Evolutionary conservation across 768 basidiomycete genomes (phyloP).

Genomic region (Lactarius sp.): DNA sequence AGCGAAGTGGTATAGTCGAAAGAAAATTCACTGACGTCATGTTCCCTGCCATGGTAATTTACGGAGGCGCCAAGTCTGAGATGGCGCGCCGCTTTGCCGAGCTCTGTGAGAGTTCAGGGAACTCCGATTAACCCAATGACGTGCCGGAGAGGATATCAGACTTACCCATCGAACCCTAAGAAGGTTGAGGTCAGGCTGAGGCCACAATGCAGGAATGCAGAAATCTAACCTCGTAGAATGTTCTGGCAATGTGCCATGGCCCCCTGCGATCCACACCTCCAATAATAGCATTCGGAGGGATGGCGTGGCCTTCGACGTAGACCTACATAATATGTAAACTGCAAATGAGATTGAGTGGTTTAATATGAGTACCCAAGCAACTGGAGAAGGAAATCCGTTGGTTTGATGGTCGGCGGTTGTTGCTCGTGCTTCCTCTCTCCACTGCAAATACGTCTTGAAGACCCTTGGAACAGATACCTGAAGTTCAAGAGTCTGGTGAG

Average conservation of each 20-base stretch:
- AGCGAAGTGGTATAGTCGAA: background rate
- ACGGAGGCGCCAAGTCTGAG: slow-evolving; percentile 29
- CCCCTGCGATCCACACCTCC: slow-evolving; percentile 22
- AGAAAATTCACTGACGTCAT: slow-evolving; percentile 27
- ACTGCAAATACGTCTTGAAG: slow-evolving; percentile 18
- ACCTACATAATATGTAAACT: slow-evolving; percentile 10
- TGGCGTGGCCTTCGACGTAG: slow-evolving; percentile 17
- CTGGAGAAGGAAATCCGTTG: slow-evolving; percentile 20
- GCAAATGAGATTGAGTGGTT: background rate
- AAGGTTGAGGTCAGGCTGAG: background rate
- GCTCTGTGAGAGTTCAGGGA: slow-evolving; percentile 27
- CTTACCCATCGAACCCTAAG: slow-evolving; percentile 21
- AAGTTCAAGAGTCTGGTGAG: background rate
- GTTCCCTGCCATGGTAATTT: slow-evolving; percentile 36
- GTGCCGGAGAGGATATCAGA: background rate
- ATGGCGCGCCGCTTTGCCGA: slow-evolving; percentile 35
- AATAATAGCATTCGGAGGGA: slow-evolving; percentile 24
- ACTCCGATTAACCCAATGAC: background rate
- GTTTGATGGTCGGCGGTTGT: slow-evolving; percentile 15
- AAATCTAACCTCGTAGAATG: slow-evolving; percentile 23
- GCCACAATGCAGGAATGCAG: background rate
- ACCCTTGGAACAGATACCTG: background rate
- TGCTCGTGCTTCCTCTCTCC: slow-evolving; percentile 17
- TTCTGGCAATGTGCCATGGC: slow-evolving; percentile 21
- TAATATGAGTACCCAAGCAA: slow-evolving; percentile 22